Evolutionary conservation across 106 monocot species (phyloP), one percentile per base, ranked within the genome.

Genomic region (Iris macrosiphon): DNA sequence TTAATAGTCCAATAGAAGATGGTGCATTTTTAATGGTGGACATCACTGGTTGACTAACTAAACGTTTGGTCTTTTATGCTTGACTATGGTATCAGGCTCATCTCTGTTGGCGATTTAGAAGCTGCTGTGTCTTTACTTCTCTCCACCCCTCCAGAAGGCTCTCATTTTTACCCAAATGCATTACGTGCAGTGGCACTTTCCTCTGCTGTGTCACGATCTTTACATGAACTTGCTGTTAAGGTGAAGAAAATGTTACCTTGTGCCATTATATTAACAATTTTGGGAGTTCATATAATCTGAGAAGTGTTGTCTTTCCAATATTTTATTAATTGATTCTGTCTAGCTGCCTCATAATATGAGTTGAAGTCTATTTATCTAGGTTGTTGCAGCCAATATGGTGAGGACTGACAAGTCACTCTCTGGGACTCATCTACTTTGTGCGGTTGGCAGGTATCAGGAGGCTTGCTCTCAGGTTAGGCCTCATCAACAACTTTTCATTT

Each of bases 301-400:
- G n/a, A n/a, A n/a, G n/a, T n/a, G n/a, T n/a, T n/a, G n/a, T n/a
- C n/a, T n/a, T n/a, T n/a, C n/a, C n/a, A n/a, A n/a, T n/a, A n/a
- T n/a, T n/a, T n/a, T n/a, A n/a, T n/a, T n/a, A n/a, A n/a, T n/a
- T n/a, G n/a, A n/a, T n/a, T n/a, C n/a, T n/a, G n/a, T n/a, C n/a
- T n/a, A n/a, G n/a, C n/a, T n/a, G n/a, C n/a, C n/a, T n/a, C n/a
- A n/a, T n/a, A n/a, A n/a, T n/a, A n/a, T n/a, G n/a, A n/a, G n/a
- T n/a, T n/a, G n/a, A n/a, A n/a, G 21, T 21, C 19, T 49, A 13
- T 49, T 57, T 18, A 16, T 58, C 18, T 64, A 98, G 96, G 96
- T 98, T 67, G 80, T 98, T 68, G 96, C 96, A 23, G 96, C 96
- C 45, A 98, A 98, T 83, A 98, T 98, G 96, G 90, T 98, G 27